Conservation (phyloP, 2,329 filamentous ascomycete genomes). For the Exophiala aquamarina region DNA sequence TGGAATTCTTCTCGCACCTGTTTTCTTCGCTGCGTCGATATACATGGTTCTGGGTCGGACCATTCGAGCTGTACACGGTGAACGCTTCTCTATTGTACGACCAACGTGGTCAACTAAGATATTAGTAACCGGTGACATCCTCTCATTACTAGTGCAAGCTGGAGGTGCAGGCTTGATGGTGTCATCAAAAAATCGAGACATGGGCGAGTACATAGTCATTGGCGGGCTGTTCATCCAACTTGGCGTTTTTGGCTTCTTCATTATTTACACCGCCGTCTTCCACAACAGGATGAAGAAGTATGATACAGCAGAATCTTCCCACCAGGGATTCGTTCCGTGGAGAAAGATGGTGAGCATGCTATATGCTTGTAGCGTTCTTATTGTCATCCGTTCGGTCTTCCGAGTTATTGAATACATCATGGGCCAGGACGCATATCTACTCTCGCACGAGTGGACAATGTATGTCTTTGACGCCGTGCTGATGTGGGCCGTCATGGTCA, state of each 20-base stretch:
- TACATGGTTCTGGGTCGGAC: constrained; percentile 50
- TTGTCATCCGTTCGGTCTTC: constrained; percentile 32
- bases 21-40: constrained; percentile 48
- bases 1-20: constrained; percentile 45
- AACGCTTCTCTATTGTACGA: constrained; percentile 37
- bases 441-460: constrained; percentile 43
- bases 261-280: constrained; percentile 28
- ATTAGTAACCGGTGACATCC: constrained; percentile 44
- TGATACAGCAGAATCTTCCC: constrained; percentile 31
- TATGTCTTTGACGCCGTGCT: constrained; percentile 46
- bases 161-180: constrained; percentile 38
- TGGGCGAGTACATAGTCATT: constrained; percentile 23
- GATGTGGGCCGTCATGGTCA: constrained; percentile 33
- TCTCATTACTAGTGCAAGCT: constrained; percentile 46
- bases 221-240: constrained; percentile 31
- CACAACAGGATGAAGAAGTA: constrained; percentile 23
- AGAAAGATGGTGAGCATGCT: constrained; percentile 36
- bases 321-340: constrained; percentile 33
- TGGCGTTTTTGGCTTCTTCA: constrained; percentile 31
- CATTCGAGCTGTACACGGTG: constrained; percentile 35
- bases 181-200: constrained; percentile 19
- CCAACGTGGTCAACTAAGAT: constrained; percentile 37
- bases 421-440: constrained; percentile 42
- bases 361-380: constrained; percentile 29
- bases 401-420: constrained; percentile 48